Percentiles rank a stretch among this genome's conserved stretches.
phyloP scores from a whole-genome alignment of 2,329 filamentous ascomycete species.

The Xylariaceae sp. region DNA sequence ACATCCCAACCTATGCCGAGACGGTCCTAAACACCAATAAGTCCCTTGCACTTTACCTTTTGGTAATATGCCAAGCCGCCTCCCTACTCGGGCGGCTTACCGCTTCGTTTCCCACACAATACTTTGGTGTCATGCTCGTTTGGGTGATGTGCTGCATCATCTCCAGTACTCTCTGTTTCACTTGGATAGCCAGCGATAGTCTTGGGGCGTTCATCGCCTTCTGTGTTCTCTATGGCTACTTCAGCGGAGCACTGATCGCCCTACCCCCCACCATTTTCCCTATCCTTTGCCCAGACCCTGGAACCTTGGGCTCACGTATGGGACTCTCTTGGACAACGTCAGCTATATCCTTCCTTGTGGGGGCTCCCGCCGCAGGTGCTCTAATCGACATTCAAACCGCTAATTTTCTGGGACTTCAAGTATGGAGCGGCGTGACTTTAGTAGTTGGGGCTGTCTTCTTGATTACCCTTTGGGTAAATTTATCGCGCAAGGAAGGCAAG shows the following conservation, averaged over 20 bases:
- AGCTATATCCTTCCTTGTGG: neutral
- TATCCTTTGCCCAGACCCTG: neutral
- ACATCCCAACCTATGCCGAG: conserved; percentile 30
- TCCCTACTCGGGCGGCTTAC: neutral
- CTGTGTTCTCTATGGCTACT: neutral
- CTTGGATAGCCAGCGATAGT: neutral
- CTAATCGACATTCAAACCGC: neutral
- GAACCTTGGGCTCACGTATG: neutral
- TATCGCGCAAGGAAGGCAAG: too few species aligned
- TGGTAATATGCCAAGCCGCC: neutral
- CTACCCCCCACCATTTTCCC: neutral
- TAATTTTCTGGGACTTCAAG: neutral
- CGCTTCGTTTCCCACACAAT: neutral
- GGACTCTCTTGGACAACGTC: neutral
- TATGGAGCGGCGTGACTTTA: neutral
- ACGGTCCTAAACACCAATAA: neutral
- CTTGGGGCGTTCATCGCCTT: neutral
- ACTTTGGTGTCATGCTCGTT: neutral
- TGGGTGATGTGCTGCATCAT: neutral
- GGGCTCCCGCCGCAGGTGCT: neutral
- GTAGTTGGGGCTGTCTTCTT: neutral
- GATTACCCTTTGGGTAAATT: too few species aligned
- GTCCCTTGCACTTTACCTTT: neutral
- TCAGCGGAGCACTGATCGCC: neutral
- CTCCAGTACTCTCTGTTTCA: neutral